These are phyloP conservation scores for Maudiozyma bulderi DNA, from an alignment of 805 yeast genomes.

Conservation along the genomic window DNA sequence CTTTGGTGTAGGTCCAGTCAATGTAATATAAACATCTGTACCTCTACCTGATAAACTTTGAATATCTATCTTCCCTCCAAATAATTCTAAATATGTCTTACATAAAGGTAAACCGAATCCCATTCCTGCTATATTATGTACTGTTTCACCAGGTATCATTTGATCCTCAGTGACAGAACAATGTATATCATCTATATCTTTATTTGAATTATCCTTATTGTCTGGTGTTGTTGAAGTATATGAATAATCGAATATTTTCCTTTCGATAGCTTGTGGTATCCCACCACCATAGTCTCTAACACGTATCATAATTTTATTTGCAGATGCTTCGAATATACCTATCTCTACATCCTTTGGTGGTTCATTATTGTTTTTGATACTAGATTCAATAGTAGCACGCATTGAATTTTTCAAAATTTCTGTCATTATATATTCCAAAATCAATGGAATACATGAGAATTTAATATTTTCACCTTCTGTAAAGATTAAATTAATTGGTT, in stretches of 20 bases:
- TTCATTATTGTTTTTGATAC: conserved; percentile 3
- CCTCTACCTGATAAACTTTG: conserved; percentile 73
- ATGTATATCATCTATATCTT: neutral
- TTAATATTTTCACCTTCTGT: conserved; percentile 47
- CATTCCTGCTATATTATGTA: conserved; percentile 77
- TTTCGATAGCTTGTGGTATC: conserved; percentile 54
- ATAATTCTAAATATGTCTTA: conserved; percentile 60
- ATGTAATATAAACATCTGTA: conserved; percentile 59
- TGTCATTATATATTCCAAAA: conserved; percentile 76
- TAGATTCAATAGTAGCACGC: conserved; percentile 72
- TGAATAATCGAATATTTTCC: conserved; percentile 73
- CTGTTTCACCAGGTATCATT: conserved; percentile 62
- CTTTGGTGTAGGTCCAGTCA: conserved; percentile 27
- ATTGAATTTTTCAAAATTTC: conserved; percentile 83
- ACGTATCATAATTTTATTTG: conserved; percentile 53
- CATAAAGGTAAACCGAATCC: conserved; percentile 92
- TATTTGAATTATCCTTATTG: neutral
- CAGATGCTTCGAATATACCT: conserved; percentile 22
- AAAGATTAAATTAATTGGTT: conserved; percentile 31
- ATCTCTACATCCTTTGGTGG: conserved; percentile 18
- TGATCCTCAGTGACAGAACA: conserved; percentile 15
- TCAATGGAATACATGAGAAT: conserved; percentile 80
- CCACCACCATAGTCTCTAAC: conserved; percentile 88
- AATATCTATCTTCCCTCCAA: conserved; percentile 59
- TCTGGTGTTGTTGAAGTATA: conserved; percentile 47